Percentiles rank a stretch among this genome's conserved stretches.
phyloP scores from a whole-genome alignment of 495 filamentous ascomycete genomes.

The Penicillium coffeae region DNA sequence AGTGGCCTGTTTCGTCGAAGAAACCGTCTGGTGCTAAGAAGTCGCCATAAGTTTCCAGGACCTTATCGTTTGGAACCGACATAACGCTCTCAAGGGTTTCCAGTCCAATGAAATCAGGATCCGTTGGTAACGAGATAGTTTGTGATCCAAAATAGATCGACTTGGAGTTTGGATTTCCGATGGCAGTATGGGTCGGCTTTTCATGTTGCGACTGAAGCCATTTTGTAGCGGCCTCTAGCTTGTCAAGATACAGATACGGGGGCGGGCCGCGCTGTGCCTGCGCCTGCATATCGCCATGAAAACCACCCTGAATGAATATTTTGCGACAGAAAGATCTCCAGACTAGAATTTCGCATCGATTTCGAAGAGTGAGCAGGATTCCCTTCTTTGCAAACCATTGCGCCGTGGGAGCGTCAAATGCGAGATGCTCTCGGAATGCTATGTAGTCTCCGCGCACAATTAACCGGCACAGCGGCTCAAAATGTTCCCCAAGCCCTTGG shows the following conservation, averaged over 20 bases:
- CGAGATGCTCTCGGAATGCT: constrained; percentile 65
- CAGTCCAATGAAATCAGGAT: constrained; percentile 32
- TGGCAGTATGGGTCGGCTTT: constrained; percentile 4
- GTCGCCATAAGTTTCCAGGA: constrained; percentile 33
- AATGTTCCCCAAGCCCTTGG: constrained; percentile 62
- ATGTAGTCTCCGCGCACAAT: constrained; percentile 76
- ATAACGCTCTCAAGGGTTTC: constrained; percentile 1
- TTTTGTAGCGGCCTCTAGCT: constrained; percentile 33
- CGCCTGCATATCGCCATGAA: constrained; percentile 42
- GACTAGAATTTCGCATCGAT: constrained; percentile 72
- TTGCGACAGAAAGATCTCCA: constrained; percentile 81
- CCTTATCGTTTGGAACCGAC: constrained; percentile 11
- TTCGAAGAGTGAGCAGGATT: constrained; percentile 65
- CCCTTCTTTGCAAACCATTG: constrained; percentile 75
- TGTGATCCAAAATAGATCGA: constrained; percentile 24
- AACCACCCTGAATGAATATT: constrained; percentile 63
- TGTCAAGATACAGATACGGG: constrained; percentile 41
- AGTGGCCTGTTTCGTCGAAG: constrained; percentile 34
- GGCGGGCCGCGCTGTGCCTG: constrained; percentile 40
- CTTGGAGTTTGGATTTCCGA: constrained; percentile 8
- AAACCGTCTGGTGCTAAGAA: constrained; percentile 34
- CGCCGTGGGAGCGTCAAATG: constrained; percentile 42
- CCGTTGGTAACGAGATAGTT: constrained; percentile 24
- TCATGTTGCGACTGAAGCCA: constrained; percentile 39
- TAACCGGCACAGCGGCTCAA: constrained; percentile 68